Evolutionary conservation across 108 stramenopile species (phyloP).

Genomic region (Stephanodiscus minutulus): DNA sequence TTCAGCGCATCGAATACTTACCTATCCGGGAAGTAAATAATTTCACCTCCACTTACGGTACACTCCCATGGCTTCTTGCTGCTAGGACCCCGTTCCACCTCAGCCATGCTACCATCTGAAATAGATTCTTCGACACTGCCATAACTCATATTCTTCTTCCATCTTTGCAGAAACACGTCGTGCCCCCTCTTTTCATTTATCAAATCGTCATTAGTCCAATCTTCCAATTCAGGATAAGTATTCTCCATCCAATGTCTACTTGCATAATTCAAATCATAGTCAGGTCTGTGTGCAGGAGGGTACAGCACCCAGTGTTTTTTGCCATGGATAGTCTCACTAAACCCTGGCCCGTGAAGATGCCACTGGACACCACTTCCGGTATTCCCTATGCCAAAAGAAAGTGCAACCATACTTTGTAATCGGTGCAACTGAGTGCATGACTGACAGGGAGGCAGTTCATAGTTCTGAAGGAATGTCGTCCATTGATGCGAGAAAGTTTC

Average conservation of each 20-base stretch:
- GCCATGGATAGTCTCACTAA: constrained; percentile 76
- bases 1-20: too few species aligned
- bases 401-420: constrained; percentile 47
- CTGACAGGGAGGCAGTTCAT: constrained; percentile 68
- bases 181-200: constrained; percentile 17
- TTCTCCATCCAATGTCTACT: constrained; percentile 87
- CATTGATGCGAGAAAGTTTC: constrained; percentile 79
- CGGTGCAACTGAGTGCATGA: constrained; percentile 56
- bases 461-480: constrained; percentile 51
- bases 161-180: constrained; percentile 19
- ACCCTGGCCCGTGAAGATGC: constrained; percentile 84
- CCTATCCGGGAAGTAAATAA: constrained; percentile 89
- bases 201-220: constrained; percentile 36
- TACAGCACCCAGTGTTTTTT: constrained; percentile 80
- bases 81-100: constrained; percentile 49
- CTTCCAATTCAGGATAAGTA: constrained; percentile 46
- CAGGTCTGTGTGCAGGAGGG: constrained; percentile 51
- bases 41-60: constrained; percentile 77
- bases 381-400: constrained; percentile 85
- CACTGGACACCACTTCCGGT: constrained; percentile 85
- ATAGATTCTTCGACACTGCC: constrained; percentile 21
- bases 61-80: constrained; percentile 70
- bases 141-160: constrained; percentile 11
- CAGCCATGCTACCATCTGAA: constrained; percentile 55
- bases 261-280: constrained; percentile 70